A percentile compares a stretch with the other conserved stretches of the same genome.
phyloP scores from a whole-genome alignment of 306 rosid species.

The Cucumis cinereus region DNA sequence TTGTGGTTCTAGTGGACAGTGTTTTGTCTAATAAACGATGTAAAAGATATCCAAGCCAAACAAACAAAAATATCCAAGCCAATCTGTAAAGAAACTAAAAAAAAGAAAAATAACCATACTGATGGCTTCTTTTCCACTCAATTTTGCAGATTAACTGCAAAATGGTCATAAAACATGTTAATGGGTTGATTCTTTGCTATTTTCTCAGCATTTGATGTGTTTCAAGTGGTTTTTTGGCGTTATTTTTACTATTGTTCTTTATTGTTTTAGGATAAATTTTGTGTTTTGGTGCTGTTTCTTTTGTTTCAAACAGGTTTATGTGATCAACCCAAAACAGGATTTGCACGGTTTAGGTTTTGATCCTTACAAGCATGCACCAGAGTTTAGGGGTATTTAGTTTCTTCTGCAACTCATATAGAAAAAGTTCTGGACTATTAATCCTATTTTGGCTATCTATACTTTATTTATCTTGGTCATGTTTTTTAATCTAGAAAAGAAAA shows the following conservation, averaged over 20 bases:
- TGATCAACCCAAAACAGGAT: conserved; percentile 78
- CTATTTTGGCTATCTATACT: not conserved
- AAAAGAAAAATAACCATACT: not conserved
- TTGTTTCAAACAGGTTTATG: conserved; percentile 39
- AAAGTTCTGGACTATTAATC: not conserved
- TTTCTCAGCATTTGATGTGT: not conserved
- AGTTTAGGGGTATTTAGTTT: conserved; percentile 67
- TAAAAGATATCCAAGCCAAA: not conserved
- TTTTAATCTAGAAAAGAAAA: conserved; percentile 48
- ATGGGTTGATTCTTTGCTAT: not conserved
- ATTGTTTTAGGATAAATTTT: not conserved
- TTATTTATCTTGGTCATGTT: not conserved
- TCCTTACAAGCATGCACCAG: conserved; percentile 95
- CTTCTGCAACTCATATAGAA: not conserved
- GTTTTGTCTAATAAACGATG: not conserved
- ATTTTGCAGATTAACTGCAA: not conserved
- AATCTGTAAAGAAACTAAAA: not conserved
- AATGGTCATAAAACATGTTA: not conserved
- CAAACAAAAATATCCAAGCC: not conserved
- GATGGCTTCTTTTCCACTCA: not conserved
- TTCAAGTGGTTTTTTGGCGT: not conserved
- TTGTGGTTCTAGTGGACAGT: not conserved
- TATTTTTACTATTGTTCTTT: not conserved
- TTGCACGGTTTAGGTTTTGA: conserved; percentile 92
- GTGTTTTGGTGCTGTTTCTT: not conserved